Conservation (phyloP, 306 rosid genomes). For the Cercis canadensis region DNA sequence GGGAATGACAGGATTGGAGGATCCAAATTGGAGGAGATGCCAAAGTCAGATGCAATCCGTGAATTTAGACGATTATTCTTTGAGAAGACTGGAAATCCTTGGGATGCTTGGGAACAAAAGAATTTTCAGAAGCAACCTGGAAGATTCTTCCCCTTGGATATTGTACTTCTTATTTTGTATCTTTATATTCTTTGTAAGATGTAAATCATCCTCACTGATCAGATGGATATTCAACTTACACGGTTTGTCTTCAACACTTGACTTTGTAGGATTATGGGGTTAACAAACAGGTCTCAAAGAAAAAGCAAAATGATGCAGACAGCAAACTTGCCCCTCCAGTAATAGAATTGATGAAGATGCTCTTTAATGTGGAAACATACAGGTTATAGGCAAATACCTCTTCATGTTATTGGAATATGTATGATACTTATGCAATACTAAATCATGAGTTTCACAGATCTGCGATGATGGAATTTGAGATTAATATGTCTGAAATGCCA, state of each 20-base stretch:
- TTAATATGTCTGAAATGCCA: conserved; percentile 97
- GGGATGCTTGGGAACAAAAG: conserved; percentile 98
- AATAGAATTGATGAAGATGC: conserved; percentile 87
- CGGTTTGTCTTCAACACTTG: conserved; percentile 30
- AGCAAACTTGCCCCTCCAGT: conserved; percentile 78
- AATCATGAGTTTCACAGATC: conserved; percentile 69
- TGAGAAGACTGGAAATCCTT: conserved; percentile 95
- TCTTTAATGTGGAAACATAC: conserved; percentile 95
- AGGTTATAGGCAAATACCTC: conserved; percentile 54
- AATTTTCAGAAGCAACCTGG: conserved; percentile 93
- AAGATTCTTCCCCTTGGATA: conserved; percentile 92
- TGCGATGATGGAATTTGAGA: conserved; percentile 99
- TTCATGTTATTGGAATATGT: conserved; percentile 27
- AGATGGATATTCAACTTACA: conserved; percentile 20
- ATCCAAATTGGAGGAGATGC: conserved; percentile 67
- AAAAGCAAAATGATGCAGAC: conserved; percentile 43
- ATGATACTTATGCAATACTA: conserved; percentile 39
- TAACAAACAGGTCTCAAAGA: conserved; percentile 67
- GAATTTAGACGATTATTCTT: conserved; percentile 86
- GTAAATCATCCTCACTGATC: conserved; percentile 15
- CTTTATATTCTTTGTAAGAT: conserved; percentile 25
- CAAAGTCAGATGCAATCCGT: conserved; percentile 74
- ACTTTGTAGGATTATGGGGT: conserved; percentile 89
- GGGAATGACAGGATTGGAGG: conserved; percentile 96
- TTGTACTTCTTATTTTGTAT: conserved; percentile 54